Percentiles rank a stretch among this genome's conserved stretches.
phyloP scores from a whole-genome alignment of 1,284 basidiomycete species.

The Puccinia polysora region DNA sequence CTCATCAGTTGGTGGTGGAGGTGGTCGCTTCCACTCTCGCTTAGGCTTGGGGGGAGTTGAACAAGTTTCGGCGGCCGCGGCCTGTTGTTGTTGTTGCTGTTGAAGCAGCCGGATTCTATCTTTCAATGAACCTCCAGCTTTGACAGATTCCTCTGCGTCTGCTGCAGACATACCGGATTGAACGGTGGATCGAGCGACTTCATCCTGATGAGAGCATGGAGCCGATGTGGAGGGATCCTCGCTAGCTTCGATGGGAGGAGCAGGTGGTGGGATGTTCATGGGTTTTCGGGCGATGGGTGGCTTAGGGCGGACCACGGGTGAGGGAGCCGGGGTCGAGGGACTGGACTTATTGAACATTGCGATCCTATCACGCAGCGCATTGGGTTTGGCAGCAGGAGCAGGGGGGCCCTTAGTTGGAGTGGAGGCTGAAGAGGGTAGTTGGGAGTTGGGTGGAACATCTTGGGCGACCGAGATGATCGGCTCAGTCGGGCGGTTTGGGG shows the following conservation, averaged over 20 bases:
- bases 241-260: slow-evolving; percentile 18
- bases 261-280: slow-evolving; percentile 33
- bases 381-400: slow-evolving; percentile 31
- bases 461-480: background rate
- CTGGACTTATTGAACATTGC: slow-evolving; percentile 43
- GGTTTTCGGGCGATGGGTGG: slow-evolving; percentile 40
- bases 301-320: slow-evolving; percentile 23
- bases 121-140: slow-evolving; percentile 42
- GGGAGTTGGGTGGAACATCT: slow-evolving; percentile 11
- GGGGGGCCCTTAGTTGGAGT: slow-evolving; percentile 21
- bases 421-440: background rate
- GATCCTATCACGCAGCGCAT: slow-evolving; percentile 41
- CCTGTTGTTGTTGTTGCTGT: slow-evolving; percentile 39
- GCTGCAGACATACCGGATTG: slow-evolving; percentile 41
- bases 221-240: slow-evolving; percentile 7
- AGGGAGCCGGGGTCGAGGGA: background rate
- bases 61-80: slow-evolving; percentile 6
- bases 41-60: slow-evolving; percentile 34
- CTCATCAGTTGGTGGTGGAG: slow-evolving; percentile 18
- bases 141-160: slow-evolving; percentile 42
- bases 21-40: slow-evolving; percentile 41
- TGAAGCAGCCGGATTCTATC: slow-evolving; percentile 38
- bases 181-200: slow-evolving; percentile 7
- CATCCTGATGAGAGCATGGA: slow-evolving; percentile 1
- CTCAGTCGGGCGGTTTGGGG: too few relatives aligned